These are phyloP conservation scores for Sclerotinia nivalis DNA, from an alignment of 2,329 filamentous ascomycete genomes.

Conservation along the genomic window DNA sequence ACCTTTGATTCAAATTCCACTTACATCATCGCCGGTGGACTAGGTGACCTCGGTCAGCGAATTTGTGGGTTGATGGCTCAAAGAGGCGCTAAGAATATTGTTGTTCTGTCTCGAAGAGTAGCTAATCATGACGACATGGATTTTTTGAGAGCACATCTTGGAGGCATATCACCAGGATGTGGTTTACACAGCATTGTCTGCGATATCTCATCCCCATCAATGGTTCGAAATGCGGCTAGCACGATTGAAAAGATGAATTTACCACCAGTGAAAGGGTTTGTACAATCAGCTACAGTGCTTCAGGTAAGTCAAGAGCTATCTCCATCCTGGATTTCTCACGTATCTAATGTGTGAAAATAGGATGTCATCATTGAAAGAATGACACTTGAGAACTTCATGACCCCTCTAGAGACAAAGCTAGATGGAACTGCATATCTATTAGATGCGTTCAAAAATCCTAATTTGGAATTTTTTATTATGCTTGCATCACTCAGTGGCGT, in stretches of 20 bases:
- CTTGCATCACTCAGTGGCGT: slow-evolving; percentile 24
- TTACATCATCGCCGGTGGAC: slow-evolving; percentile 37
- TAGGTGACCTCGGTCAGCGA: slow-evolving; percentile 39
- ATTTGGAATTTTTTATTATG: slow-evolving; percentile 18
- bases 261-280: slow-evolving; percentile 31
- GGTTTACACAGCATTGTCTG: not conserved
- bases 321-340: not conserved
- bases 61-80: slow-evolving; percentile 38
- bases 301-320: not conserved
- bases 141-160: not conserved
- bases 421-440: not conserved
- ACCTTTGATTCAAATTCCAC: slow-evolving; percentile 31
- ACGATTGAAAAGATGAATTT: not conserved
- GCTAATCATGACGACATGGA: not conserved
- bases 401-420: not conserved
- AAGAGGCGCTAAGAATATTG: slow-evolving; percentile 38
- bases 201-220: not conserved
- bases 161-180: not conserved
- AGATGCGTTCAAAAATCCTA: not conserved
- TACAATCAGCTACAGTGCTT: slow-evolving; percentile 39
- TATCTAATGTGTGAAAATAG: not conserved
- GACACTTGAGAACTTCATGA: not conserved
- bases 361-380: not conserved
- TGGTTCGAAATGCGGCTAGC: not conserved
- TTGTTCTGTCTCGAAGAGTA: slow-evolving; percentile 38